Evolutionary conservation across 306 rosid genomes (phyloP).

Genomic region (Herpetospermum pedunculosum): DNA sequence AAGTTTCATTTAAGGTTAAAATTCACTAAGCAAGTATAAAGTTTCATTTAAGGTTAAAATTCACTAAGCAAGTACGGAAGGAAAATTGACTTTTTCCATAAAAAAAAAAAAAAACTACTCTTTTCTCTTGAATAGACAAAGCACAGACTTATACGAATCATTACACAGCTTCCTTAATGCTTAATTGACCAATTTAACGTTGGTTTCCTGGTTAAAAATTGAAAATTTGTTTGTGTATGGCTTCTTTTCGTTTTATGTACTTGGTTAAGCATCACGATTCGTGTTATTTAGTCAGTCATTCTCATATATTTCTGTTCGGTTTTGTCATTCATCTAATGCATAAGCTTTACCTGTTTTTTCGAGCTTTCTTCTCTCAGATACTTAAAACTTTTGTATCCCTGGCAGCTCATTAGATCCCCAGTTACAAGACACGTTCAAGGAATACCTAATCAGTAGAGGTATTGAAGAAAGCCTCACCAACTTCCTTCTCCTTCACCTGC

Average conservation of each 20-base stretch:
- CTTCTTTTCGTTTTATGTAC: neutral
- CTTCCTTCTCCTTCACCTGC: slow-evolving; percentile 55
- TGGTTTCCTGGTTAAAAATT: neutral
- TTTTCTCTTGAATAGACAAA: neutral
- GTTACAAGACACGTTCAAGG: slow-evolving; percentile 39
- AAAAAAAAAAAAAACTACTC: neutral
- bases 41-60: neutral
- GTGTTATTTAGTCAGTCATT: neutral
- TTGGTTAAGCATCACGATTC: neutral
- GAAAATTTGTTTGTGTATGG: neutral
- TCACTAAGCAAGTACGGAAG: neutral
- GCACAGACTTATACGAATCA: neutral
- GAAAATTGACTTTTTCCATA: neutral
- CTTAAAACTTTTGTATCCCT: neutral
- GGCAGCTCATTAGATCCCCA: slow-evolving; percentile 39
- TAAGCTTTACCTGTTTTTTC: neutral
- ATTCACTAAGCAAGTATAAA: neutral
- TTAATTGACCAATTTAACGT: neutral
- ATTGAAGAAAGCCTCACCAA: slow-evolving; percentile 42
- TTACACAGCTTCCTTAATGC: neutral
- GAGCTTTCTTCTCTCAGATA: neutral
- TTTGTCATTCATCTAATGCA: neutral
- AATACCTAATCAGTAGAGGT: slow-evolving; percentile 51
- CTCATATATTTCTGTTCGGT: neutral
- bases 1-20: neutral